A percentile compares a stretch with the other conserved stretches of the same genome.
phyloP scores from a whole-genome alignment of 1,284 basidiomycete genomes.

The Rhodofomes roseus region DNA sequence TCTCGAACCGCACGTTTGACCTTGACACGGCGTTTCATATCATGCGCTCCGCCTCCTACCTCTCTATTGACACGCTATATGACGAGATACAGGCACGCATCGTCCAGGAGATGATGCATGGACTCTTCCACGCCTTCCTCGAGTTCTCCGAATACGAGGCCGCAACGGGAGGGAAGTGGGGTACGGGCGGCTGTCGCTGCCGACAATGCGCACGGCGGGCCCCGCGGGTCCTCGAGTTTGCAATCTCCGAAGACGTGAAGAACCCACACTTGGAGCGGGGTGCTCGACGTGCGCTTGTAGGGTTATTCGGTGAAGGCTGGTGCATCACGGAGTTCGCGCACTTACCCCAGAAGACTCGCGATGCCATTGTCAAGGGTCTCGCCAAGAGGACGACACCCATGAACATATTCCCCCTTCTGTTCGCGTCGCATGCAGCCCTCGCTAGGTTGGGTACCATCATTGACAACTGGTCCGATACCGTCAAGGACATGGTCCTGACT shows the following conservation, averaged over 20 bases:
- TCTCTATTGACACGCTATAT: constrained; percentile 73
- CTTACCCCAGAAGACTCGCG: constrained; percentile 63
- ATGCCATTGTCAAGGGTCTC: constrained; percentile 67
- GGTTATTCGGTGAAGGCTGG: constrained; percentile 85
- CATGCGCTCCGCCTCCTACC: constrained; percentile 80
- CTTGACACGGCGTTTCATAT: constrained; percentile 90
- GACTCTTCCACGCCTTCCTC: constrained; percentile 79
- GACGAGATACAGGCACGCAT: constrained; percentile 80
- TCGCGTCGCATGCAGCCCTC: constrained; percentile 61
- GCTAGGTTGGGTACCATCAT: constrained; percentile 50
- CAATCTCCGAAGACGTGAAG: constrained; percentile 69
- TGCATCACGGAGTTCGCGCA: constrained; percentile 73
- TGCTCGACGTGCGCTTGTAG: constrained; percentile 70
- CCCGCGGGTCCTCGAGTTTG: constrained; percentile 80
- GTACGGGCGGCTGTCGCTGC: constrained; percentile 76
- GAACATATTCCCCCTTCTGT: constrained; percentile 67
- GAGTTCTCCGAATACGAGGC: constrained; percentile 73
- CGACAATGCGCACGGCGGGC: constrained; percentile 75
- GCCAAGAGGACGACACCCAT: constrained; percentile 58
- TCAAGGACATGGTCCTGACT: constrained; percentile 59
- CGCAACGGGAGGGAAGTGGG: constrained; percentile 70
- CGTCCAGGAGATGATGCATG: constrained; percentile 85
- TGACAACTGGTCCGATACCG: constrained; percentile 65
- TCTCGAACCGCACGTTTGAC: constrained; percentile 92
- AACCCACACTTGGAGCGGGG: constrained; percentile 69